Conservation (phyloP, 345 rosid species). For the Luvunga scandens region DNA sequence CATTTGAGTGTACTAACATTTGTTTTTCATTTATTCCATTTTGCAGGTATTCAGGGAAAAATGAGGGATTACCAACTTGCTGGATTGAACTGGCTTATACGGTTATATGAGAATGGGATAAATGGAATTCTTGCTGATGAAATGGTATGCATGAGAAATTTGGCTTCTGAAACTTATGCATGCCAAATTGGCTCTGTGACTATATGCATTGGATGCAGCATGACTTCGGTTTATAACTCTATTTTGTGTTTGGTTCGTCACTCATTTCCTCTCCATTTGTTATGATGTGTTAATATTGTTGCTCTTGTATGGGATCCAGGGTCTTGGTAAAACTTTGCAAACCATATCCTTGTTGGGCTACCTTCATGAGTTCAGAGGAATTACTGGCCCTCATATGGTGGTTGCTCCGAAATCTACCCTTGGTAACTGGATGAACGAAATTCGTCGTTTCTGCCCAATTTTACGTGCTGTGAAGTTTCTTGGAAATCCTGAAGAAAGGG, state of each 20-base stretch:
- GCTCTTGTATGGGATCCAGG: constrained; percentile 41
- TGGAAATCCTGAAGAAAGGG: constrained; percentile 99
- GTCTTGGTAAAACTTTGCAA: constrained; percentile 98
- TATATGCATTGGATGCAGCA: background rate
- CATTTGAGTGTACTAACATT: background rate
- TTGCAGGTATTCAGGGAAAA: constrained; percentile 89
- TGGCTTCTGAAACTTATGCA: background rate
- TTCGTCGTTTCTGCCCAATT: constrained; percentile 90
- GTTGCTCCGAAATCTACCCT: constrained; percentile 99
- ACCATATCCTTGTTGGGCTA: constrained; percentile 92
- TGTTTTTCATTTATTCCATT: background rate
- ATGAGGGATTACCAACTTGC: constrained; percentile 98
- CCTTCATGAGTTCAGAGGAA: constrained; percentile 93
- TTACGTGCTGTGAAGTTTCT: constrained; percentile 94
- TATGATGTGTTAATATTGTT: background rate
- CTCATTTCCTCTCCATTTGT: background rate
- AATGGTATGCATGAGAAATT: constrained; percentile 50
- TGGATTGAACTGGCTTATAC: constrained; percentile 94
- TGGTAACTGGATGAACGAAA: constrained; percentile 99
- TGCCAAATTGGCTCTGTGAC: background rate
- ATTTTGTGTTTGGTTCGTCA: background rate
- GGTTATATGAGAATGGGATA: constrained; percentile 94
- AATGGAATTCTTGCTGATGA: constrained; percentile 98
- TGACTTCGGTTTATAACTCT: background rate
- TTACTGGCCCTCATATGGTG: constrained; percentile 98